Percentiles rank a stretch among this genome's conserved stretches.
Conservation (phyloP, 257 asterid species). For the Nicotiana otophora region DNA sequence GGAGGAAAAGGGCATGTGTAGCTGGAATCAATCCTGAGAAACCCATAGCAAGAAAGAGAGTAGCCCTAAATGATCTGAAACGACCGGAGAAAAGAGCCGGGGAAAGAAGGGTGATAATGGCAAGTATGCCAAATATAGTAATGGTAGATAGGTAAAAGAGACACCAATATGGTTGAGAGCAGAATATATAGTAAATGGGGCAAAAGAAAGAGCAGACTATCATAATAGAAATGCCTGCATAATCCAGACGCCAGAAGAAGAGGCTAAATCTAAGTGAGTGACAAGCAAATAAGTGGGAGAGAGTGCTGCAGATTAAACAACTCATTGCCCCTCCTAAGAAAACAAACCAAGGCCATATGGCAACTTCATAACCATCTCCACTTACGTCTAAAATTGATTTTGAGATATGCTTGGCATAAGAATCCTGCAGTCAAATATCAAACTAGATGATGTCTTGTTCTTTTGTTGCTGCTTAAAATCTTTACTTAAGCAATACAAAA, state of each 20-base stretch:
- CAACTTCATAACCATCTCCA: conserved; percentile 29
- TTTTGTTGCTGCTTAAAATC: background rate
- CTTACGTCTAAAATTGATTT: conserved; percentile 24
- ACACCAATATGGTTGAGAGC: conserved; percentile 51
- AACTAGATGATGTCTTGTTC: background rate
- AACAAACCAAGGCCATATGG: conserved; percentile 90
- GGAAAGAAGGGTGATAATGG: conserved; percentile 55
- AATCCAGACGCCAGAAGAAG: conserved; percentile 96
- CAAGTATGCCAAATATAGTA: conserved; percentile 49
- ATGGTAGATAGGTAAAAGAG: conserved; percentile 57
- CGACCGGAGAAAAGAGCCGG: conserved; percentile 54
- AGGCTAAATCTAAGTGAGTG: conserved; percentile 64
- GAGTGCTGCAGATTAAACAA: conserved; percentile 66
- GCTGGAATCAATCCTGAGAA: conserved; percentile 86
- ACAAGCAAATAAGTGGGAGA: conserved; percentile 85
- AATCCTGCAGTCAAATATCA: conserved; percentile 40
- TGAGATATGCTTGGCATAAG: conserved; percentile 33
- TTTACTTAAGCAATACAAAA: background rate
- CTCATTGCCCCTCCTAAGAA: conserved; percentile 82
- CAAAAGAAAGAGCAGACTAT: conserved; percentile 80
- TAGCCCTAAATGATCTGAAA: conserved; percentile 62
- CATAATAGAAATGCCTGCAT: conserved; percentile 82
- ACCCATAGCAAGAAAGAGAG: conserved; percentile 80
- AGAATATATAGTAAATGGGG: conserved; percentile 72
- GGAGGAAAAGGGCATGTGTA: conserved; percentile 53